Conservation (phyloP, 2,329 filamentous ascomycete genomes). For the Cyclaneusma minus region DNA sequence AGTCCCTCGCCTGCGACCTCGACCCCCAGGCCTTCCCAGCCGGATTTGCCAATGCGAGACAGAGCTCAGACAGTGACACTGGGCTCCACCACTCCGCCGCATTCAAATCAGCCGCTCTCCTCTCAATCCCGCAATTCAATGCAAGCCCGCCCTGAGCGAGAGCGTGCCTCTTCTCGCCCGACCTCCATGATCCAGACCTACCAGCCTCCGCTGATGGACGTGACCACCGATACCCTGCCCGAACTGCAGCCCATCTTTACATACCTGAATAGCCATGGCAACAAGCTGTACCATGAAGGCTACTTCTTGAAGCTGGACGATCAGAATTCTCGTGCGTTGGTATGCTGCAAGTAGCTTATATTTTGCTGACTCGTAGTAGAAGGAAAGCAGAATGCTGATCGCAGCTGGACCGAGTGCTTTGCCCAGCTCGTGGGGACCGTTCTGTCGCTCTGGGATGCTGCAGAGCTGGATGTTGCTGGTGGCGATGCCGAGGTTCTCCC, state of each 20-base stretch:
- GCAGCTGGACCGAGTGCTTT: conserved; percentile 93
- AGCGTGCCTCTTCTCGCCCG: conserved; percentile 47
- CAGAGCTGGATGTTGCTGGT: conserved; percentile 75
- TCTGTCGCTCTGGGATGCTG: conserved; percentile 87
- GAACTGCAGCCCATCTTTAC: conserved; percentile 91
- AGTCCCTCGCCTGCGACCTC: conserved; percentile 16
- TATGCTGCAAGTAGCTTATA: conserved; percentile 1
- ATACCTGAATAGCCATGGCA: conserved; percentile 85
- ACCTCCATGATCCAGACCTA: conserved; percentile 78
- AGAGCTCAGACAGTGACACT: no score
- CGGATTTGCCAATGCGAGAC: no score
- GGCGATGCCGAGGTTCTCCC: conserved; percentile 74
- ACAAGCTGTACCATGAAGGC: conserved; percentile 94
- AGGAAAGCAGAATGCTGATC: conserved; percentile 70
- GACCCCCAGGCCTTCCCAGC: conserved; percentile 5
- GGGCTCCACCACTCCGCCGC: conserved; percentile 1
- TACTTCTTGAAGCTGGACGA: conserved; percentile 97
- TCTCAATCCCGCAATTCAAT: conserved; percentile 16
- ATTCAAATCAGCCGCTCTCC: conserved; percentile 7
- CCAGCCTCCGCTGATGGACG: conserved; percentile 73
- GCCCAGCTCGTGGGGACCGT: conserved; percentile 92
- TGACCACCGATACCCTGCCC: conserved; percentile 71
- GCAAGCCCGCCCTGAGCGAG: conserved; percentile 23
- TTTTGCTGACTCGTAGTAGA: conserved; percentile 36
- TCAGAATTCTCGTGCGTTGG: conserved; percentile 66